Evolutionary conservation across 2,329 filamentous ascomycete genomes (phyloP).

Genomic region (Fusarium staphyleae): DNA sequence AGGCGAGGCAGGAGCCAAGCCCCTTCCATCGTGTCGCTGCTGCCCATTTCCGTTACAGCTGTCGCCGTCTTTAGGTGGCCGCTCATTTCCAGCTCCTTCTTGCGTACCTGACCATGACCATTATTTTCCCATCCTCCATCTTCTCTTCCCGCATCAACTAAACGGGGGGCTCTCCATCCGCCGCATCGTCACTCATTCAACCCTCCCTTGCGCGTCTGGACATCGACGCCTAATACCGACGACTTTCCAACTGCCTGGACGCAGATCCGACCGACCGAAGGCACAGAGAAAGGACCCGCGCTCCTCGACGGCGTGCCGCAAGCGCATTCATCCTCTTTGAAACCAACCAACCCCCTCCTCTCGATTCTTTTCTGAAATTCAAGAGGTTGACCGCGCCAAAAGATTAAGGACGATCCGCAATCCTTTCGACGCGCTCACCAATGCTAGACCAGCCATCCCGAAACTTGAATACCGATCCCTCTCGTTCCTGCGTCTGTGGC

Average conservation of each 20-base stretch:
- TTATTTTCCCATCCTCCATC: constrained; percentile 31
- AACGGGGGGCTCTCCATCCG: constrained; percentile 30
- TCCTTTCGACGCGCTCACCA: constrained; percentile 39
- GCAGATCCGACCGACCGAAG: constrained; percentile 16
- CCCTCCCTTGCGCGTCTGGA: constrained; percentile 16
- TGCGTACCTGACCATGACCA: constrained; percentile 31
- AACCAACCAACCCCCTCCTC: constrained; percentile 38
- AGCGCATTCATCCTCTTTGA: constrained; percentile 33
- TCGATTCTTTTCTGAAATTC: constrained; percentile 40
- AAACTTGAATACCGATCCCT: constrained; percentile 47
- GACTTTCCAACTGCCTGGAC: constrained; percentile 21
- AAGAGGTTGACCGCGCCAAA: constrained; percentile 46
- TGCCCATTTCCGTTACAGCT: constrained; percentile 26
- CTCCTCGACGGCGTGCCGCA: constrained; percentile 29
- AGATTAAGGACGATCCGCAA: constrained; percentile 42
- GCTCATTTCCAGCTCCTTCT: constrained; percentile 27
- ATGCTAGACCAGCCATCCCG: constrained; percentile 56
- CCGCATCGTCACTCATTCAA: constrained; percentile 33
- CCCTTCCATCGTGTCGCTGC: constrained; percentile 22
- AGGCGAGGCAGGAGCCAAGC: constrained; percentile 27
- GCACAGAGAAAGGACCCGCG: constrained; percentile 12
- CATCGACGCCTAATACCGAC: constrained; percentile 8
- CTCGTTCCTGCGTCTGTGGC: constrained; percentile 43
- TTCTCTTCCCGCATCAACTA: constrained; percentile 25
- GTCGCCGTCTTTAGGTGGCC: constrained; percentile 29